phyloP scores from a whole-genome alignment of 164 flowering plant species.

The Vitis amurensis region DNA sequence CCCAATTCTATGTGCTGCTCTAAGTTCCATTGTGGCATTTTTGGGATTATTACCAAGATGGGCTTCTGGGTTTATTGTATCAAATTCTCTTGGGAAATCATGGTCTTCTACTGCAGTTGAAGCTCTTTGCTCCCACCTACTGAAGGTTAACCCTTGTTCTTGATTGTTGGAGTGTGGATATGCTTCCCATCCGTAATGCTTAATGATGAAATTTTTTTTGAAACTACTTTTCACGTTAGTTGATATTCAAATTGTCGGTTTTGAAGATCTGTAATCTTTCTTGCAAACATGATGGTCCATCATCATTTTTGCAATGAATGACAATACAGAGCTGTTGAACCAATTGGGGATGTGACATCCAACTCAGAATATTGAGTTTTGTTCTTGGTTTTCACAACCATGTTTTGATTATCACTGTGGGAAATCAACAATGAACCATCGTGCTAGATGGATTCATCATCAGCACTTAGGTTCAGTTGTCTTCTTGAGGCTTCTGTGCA shows the following conservation, averaged over 20 bases:
- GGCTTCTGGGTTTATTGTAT: slow-evolving; percentile 44
- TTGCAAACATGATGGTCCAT: neutral
- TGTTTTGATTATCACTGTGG: neutral
- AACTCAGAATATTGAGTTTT: no score
- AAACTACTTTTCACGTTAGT: neutral
- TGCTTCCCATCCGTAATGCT: no score
- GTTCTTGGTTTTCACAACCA: neutral
- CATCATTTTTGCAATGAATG: neutral
- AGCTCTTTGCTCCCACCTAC: slow-evolving; percentile 57
- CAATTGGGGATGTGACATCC: neutral
- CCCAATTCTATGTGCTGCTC: slow-evolving; percentile 25
- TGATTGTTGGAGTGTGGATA: neutral
- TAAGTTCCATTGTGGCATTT: slow-evolving; percentile 47
- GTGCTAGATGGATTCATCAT: neutral
- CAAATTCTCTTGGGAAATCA: slow-evolving; percentile 53
- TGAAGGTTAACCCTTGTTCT: slow-evolving; percentile 42
- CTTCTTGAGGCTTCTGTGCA: no score
- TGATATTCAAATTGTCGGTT: neutral
- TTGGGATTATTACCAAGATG: slow-evolving; percentile 58
- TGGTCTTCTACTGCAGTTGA: slow-evolving; percentile 74
- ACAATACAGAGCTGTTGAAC: neutral
- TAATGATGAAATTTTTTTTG: neutral
- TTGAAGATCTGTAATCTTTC: neutral
- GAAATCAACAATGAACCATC: neutral
- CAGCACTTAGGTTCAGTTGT: no score